Evolutionary conservation across 176 grass and related monocot genomes (phyloP), one percentile per base, ranked within the genome.

Genomic region (Metroxylon sagu): DNA sequence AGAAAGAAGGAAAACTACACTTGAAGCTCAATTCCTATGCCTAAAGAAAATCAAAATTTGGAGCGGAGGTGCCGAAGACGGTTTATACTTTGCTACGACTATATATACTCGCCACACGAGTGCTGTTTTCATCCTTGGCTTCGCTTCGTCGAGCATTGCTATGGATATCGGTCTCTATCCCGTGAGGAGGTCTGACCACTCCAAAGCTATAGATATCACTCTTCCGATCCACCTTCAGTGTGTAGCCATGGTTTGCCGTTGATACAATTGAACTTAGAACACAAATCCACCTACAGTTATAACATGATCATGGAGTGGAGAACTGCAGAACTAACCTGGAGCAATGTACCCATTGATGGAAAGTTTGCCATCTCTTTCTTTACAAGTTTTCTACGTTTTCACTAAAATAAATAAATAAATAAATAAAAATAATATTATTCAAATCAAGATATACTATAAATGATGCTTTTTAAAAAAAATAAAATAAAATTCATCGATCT

Each of bases 171-270:
- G 80, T 4, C 80, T 57, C 28, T 74, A 49, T 0, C 91, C 91
- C 5, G 86, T 96, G 62, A 87, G 64, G 3, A 96, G 83, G 73
- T 96, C 91, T 86, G 23, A 96, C 91, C 71, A 96, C 86, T 0
- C 91, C 83, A 59, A 79, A 96, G 75, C 91, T 96, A 80, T 96
- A 96, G 65, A 87, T 90, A 74, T 96, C 91, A 60, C 86, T 90
- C 91, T 90, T 96, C 81, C 87, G 77, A 16, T 96, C 91, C 74
- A 96, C 91, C 84, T 90, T 96, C 15, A 90, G 64, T 29, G 86
- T 90, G 86, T 90, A 96, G 16, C 86, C 86, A 48, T 96, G 90
- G 75, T 96, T 86, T 85, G 85, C 39, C 21, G n/a, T n/a, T n/a
- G n/a, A n/a, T n/a, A n/a, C n/a, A n/a, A n/a, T n/a, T n/a, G n/a